Base-by-base conservation (phyloP, 2,329 filamentous ascomycete species). In the Epichloe baconii region DNA sequence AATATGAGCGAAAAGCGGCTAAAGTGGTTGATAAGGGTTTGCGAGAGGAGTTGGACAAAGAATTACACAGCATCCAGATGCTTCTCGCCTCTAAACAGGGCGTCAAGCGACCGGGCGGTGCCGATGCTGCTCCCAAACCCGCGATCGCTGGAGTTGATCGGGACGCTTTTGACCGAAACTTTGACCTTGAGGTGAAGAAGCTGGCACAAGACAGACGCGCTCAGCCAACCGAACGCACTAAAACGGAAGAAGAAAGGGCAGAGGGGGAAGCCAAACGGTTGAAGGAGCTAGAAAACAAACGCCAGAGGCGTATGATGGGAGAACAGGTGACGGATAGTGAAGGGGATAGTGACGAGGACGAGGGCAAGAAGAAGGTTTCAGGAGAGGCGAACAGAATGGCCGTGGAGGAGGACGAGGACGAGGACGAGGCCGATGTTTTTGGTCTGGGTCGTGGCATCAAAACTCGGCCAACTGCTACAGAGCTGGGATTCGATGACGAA, bases 21-120 rank as follows among this genome's bases (percentile, higher is more conserved):
- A 96, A 95, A 63, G 93, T 97, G 54, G 88, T 93, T 47, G 93
- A 98, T 59, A 88, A 94, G 48, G 91, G 95, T 57, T 68, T 96
- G 50, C 79, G 89, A 53, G 83, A 83, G 53, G 82, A 90, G 64
- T 74, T 98, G 15, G 89, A 98, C 66, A 84, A 90, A 64, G 87
- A 88, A 41, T 75, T 97, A 55, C 77, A 79, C 12, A 82, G 86
- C 56, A 78, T 98, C 14, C 84, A 89, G 56, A 74, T 77, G 49
- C 77, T 95, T 41, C 71, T 98, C 23, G 82, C 66, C 70, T 78
- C 66, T 17, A 56, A 57, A 2, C 62, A 68, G 64, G 62, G 72
- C 69, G 66, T 69, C 63, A 61, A 63, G 58, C 67, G 68, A 42
- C 47, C 60, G 53, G 53, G 59, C 53, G 46, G 58, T 19, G 23